Conservation (phyloP, 305 asterid genomes). For the Fraxinus greggii region DNA sequence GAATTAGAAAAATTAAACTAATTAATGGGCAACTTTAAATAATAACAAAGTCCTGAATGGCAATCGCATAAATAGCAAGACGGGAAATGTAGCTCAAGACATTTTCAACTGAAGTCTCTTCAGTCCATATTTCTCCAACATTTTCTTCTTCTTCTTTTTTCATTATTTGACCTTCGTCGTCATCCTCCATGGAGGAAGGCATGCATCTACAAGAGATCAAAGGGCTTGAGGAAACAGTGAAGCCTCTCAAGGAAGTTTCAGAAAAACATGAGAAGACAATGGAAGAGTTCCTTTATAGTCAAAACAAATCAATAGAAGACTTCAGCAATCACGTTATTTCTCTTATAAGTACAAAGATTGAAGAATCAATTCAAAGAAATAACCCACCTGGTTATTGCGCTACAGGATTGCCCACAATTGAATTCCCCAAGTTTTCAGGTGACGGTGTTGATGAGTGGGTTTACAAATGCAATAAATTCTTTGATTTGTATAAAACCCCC, state of each 20-base stretch:
- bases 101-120: too few relatives aligned
- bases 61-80: not conserved
- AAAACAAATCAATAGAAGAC: not conserved
- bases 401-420: not conserved
- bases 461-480: constrained; percentile 1
- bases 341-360: not conserved
- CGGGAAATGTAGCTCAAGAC: too few relatives aligned
- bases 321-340: not conserved
- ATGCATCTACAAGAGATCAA: not conserved
- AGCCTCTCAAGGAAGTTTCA: not conserved
- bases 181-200: not conserved
- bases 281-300: not conserved
- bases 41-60: not conserved
- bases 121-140: not conserved
- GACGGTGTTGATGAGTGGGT: not conserved
- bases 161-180: not conserved
- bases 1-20: too few relatives aligned
- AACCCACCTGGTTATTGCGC: not conserved
- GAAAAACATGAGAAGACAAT: not conserved
- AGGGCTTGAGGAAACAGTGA: not conserved
- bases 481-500: not conserved
- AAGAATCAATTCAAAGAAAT: not conserved
- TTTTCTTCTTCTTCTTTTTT: not conserved
- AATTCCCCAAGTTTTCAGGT: constrained; percentile 14
- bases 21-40: too few relatives aligned